Evolutionary conservation across 176 grass and related monocot genomes (phyloP), one percentile per base, ranked within the genome.

Genomic region (Dactylis glomerata): DNA sequence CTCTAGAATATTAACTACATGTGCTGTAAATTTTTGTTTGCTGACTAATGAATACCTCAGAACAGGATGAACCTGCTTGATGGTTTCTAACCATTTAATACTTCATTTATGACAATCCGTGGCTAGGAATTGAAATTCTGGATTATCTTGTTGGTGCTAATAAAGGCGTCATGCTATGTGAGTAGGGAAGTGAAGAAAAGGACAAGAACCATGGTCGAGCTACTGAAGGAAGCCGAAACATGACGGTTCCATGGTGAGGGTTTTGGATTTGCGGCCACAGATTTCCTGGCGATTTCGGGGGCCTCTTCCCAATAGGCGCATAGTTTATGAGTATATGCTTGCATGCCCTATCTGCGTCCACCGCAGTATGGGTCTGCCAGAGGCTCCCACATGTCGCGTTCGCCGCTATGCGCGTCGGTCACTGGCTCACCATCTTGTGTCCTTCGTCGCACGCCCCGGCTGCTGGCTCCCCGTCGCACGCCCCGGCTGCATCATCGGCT

Each of bases 181-280:
- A 97, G 54, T 88, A 93, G 13, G 91, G 89, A 87, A 89, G 89
- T 2, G 83, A 91, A 62, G 91, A 92, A 75, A 88, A 92, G 24
- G 92, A 91, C 27, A 68, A 91, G 45, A 79, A 61, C 52, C 76
- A 54, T 8, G 90, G 81, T 57, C 86, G 81, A 63, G 78, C 50
- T 72, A 52, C 78, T n/a, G 86, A 89, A 77, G 87, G 90, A 20
- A 87, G 86, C 38, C n/a, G 86, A 87, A 78, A 91, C 9, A 37
- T 38, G 65, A 9, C 17, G 1, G 34, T 40, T 57, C 23, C 24
- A 71, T 26, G 38, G 14, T 45, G n/a, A 44, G 44, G 5, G 38
- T 71, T 37, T 68, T 71, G 59, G 59, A 30, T 63, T 26, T 63
- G 27, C 1, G 5, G 27, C 1, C 27, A 63, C 10, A 31, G 59